Conservation (phyloP, 345 rosid species). For the Brassica juncea region DNA sequence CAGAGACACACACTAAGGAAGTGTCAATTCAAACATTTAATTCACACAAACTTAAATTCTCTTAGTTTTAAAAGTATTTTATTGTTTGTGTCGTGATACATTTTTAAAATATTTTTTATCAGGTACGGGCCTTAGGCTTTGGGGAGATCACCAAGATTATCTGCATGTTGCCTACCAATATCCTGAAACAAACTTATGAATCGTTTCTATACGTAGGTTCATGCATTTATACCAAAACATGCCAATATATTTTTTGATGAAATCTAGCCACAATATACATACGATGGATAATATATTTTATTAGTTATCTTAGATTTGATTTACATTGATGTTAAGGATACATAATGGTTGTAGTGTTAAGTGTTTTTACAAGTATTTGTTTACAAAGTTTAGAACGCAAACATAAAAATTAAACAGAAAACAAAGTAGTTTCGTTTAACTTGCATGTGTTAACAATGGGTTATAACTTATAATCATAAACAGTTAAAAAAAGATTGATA, state of each 20-base stretch:
- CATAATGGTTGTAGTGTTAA: not conserved
- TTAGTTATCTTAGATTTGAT: not conserved
- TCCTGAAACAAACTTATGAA: constrained; percentile 7
- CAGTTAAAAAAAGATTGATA: not conserved
- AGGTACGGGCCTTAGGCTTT: constrained; percentile 33
- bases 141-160: constrained; percentile 25
- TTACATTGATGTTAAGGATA: not conserved
- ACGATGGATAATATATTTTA: not conserved
- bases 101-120: not conserved
- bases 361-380: constrained; percentile 7
- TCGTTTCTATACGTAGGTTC: constrained; percentile 29
- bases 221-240: constrained; percentile 26
- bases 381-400: not conserved
- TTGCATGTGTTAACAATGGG: not conserved
- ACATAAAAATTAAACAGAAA: not conserved
- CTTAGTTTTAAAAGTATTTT: not conserved
- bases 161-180: constrained; percentile 23
- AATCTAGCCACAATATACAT: not conserved
- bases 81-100: not conserved
- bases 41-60: constrained; percentile 28
- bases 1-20: constrained; percentile 40
- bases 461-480: not conserved
- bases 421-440: not conserved
- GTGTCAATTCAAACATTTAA: constrained; percentile 41
- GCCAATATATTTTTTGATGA: not conserved